Evolutionary conservation across 805 yeast genomes (phyloP), one percentile per base, ranked within the genome.

Genomic region (Sugiyamaella marilandica): DNA sequence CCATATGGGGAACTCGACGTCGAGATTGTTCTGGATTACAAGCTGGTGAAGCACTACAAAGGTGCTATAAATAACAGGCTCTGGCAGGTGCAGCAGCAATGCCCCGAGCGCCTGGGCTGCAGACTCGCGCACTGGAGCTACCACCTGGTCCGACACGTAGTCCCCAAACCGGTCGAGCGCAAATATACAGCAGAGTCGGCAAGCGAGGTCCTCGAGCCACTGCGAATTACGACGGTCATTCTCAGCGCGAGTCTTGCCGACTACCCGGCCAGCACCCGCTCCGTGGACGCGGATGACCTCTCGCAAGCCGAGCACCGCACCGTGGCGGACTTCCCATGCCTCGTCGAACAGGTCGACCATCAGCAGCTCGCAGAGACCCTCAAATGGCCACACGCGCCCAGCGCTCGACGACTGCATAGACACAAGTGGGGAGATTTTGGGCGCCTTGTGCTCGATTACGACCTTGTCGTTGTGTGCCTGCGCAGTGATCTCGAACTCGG

Each of bases 121-220:
- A 34, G 96, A 89, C 70, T 95, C 99, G 64, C 99, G 75, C 3
- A 94, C 98, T 1, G 99, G 99, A 0, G 98, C 98, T 36, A 94
- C 95, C 11, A 94, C 99, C 5, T 96, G 95, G 65, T 94, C 99
- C 41, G 95, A 85, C 32, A 94, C 96, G 68, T 87, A 94, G 72
- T 94, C 99, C 45, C 97, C 98, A 70, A 94, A 94, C 61, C 98
- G 73, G 70, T 94, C 99, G 50, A 94, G 73, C 2, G 97, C 92
- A 68, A 94, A 88, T 10, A 94, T 74, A 5, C 95, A 85, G 63
- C 95, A 76, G 45, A 94, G 65, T 56, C 97, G 77, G 16, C 94
- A 88, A 2, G 95, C 85, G 53, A 92, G 74, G 69, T 94, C 98
- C 67, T 94, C 96, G 34, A 94, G 73, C 50, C 91, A 85, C 44